Evolutionary conservation across 1,284 basidiomycete species (phyloP), one percentile per base, ranked within the genome.

Genomic region (Chalciporus piperatoides): DNA sequence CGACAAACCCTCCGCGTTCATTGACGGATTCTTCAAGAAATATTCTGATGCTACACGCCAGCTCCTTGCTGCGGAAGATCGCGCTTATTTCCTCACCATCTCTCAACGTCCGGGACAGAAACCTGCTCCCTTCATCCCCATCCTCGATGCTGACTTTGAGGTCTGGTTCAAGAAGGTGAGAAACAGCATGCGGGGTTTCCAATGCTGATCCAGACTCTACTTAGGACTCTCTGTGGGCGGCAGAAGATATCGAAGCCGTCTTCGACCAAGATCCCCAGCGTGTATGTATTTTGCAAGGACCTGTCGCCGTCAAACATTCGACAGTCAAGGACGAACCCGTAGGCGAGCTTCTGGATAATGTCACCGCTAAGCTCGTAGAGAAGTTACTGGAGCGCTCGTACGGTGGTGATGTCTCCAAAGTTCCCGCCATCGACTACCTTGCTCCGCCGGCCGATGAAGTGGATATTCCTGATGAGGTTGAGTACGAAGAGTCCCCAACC

Each of bases 181-280:
- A 59, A 44, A 33, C 42, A 24, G 25, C 17, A 39, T 43, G 19
- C 45, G 50, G 21, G 25, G 41, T 52, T 33, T 37, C 2, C 52
- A 24, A 48, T 46, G 47, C 53, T 69, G 21, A 70, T 44, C 4
- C 6, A 38, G 43, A 33, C 8, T 44, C 2, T 8, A 3, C 51
- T 48, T 67, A 93, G 90, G 95, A 97, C 70, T 97, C 95, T 14
- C 82, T 98, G 6, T 98, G 96, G 96, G 91, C 92, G 40, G 89
- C 94, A 6, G 97, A 99, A 71, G 96, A 99, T 67, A 93, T 99
- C 59, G 96, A 99, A 57, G 96, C 94, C 12, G 93, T 99, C 36
- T 95, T 98, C 61, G 97, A 97, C 71, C 93, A 95, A 72, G 95
- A 97, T 69, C 92, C 96, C 27, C 92, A 99, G 71, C 88, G 97